Conservation (phyloP, 805 yeast genomes). For the Metschnikowia continentalis region DNA sequence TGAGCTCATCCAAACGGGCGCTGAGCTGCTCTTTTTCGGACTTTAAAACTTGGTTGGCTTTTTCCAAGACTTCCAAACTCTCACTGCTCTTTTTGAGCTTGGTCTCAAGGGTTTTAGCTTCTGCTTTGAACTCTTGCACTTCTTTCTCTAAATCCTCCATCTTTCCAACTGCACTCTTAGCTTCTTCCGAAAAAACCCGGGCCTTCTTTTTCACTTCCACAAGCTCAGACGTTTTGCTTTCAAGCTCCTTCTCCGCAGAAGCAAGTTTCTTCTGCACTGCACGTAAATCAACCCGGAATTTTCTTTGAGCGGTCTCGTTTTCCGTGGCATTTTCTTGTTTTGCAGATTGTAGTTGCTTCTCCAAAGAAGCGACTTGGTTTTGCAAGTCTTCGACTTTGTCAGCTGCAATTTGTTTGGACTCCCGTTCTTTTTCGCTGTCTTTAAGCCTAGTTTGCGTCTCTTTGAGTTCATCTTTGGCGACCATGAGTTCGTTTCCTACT, state of each 20-base stretch:
- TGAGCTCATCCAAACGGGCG: slow-evolving; percentile 27
- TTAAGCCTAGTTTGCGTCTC: slow-evolving; percentile 15
- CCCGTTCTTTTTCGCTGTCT: slow-evolving; percentile 16
- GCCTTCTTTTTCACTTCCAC: not conserved
- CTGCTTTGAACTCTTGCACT: not conserved
- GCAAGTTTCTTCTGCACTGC: not conserved
- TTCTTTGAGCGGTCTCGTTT: not conserved
- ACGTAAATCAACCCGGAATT: not conserved
- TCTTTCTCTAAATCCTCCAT: not conserved
- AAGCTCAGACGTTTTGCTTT: not conserved
- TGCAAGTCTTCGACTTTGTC: not conserved
- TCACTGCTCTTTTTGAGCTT: slow-evolving; percentile 6
- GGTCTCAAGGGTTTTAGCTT: not conserved
- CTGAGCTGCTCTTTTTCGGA: slow-evolving; percentile 39
- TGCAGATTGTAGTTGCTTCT: not conserved
- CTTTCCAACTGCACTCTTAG: not conserved
- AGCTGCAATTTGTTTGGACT: slow-evolving; percentile 8
- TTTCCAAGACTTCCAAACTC: slow-evolving; percentile 18
- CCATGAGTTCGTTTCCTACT: slow-evolving; percentile 77
- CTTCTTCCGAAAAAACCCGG: not conserved
- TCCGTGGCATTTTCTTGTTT: not conserved
- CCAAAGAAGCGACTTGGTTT: not conserved
- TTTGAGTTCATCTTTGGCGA: slow-evolving; percentile 52
- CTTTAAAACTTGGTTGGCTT: slow-evolving; percentile 20
- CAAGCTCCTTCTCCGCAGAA: not conserved